Percentiles rank a stretch among this genome's conserved stretches.
phyloP scores from a whole-genome alignment of 208 protist genomes.

The Novymonas esmeraldas region DNA sequence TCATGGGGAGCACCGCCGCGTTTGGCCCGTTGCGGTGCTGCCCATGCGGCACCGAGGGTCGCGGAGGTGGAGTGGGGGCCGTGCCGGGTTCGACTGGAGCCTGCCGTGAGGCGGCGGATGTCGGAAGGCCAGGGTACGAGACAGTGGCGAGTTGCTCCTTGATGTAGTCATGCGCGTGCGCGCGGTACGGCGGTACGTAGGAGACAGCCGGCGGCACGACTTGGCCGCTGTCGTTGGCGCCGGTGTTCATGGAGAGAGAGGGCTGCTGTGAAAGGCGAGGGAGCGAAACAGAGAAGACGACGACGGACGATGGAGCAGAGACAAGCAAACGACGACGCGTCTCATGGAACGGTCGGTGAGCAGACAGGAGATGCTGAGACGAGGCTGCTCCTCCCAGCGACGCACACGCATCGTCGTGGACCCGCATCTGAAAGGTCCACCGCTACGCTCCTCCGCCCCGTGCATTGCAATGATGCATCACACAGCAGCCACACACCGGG shows the following conservation, averaged over 20 bases:
- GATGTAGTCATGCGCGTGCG: constrained; percentile 9
- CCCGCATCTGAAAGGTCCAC: too few relatives aligned
- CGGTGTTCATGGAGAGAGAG: not conserved
- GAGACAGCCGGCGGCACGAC: constrained; percentile 2
- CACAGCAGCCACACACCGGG: not conserved
- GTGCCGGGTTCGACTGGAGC: not conserved
- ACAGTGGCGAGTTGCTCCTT: constrained; percentile 5
- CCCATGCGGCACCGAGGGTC: not conserved
- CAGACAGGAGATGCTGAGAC: too few relatives aligned
- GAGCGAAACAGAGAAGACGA: too few relatives aligned
- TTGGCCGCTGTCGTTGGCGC: not conserved
- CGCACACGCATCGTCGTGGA: too few relatives aligned
- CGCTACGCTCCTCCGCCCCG: too few relatives aligned
- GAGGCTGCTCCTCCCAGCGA: too few relatives aligned
- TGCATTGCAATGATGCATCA: too few relatives aligned
- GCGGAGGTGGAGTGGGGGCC: not conserved
- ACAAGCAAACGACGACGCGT: too few relatives aligned
- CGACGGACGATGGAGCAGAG: too few relatives aligned
- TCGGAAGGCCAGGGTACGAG: not conserved
- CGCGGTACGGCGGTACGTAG: constrained; percentile 23
- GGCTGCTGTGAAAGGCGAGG: too few relatives aligned
- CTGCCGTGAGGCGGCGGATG: not conserved
- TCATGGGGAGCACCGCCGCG: too few relatives aligned
- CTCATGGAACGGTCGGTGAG: too few relatives aligned
- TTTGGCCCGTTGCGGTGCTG: not conserved